These are phyloP conservation scores for Tilletia horrida DNA, from an alignment of 1,284 basidiomycete genomes.

Conservation along the genomic window DNA sequence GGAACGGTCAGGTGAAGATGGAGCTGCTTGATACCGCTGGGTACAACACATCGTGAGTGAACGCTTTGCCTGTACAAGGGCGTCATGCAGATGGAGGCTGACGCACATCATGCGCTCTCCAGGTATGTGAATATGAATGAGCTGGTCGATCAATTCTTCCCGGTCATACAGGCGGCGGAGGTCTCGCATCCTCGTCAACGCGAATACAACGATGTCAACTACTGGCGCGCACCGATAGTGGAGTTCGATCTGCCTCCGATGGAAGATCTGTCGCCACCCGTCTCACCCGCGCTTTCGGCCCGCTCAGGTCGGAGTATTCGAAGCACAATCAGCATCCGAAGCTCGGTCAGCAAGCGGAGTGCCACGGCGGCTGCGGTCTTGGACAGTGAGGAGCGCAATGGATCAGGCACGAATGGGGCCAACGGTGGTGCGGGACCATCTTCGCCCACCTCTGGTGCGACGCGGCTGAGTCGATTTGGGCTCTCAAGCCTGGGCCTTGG, in stretches of 20 bases:
- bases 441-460: slow-evolving; percentile 28
- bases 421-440: slow-evolving; percentile 26
- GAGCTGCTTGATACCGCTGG: slow-evolving; percentile 91
- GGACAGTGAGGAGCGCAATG: slow-evolving; percentile 16
- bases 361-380: slow-evolving; percentile 26
- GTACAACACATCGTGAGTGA: slow-evolving; percentile 84
- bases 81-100: neutral
- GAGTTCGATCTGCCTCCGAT: slow-evolving; percentile 66
- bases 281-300: slow-evolving; percentile 86
- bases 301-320: slow-evolving; percentile 65
- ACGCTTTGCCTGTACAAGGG: slow-evolving; percentile 27
- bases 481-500: slow-evolving; percentile 40
- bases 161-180: slow-evolving; percentile 77
- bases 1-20: slow-evolving; percentile 92
- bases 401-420: slow-evolving; percentile 16
- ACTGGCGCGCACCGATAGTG: slow-evolving; percentile 74
- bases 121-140: slow-evolving; percentile 96
- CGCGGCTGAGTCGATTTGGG: slow-evolving; percentile 32
- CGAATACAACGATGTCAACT: slow-evolving; percentile 96
- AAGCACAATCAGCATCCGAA: slow-evolving; percentile 28
- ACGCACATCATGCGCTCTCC: neutral
- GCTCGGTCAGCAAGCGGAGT: slow-evolving; percentile 20
- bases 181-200: slow-evolving; percentile 63
- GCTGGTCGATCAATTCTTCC: slow-evolving; percentile 98
- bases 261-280: slow-evolving; percentile 61